Base-by-base conservation (phyloP, 108 stramenopile genomes). In the Craspedostauros australis region DNA sequence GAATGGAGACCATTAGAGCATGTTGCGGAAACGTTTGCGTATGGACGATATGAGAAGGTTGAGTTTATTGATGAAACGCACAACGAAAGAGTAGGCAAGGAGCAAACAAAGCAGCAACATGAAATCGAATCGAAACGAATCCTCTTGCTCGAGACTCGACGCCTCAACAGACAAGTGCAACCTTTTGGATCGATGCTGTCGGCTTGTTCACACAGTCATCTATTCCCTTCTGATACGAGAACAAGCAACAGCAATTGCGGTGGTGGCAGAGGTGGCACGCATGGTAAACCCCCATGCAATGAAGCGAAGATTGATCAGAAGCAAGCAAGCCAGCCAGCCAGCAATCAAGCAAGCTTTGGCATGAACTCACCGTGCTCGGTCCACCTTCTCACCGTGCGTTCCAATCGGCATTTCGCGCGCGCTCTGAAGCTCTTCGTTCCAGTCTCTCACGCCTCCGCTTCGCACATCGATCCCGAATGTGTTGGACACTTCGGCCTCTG, bases 351-450 rank as follows among this genome's bases (percentile, higher is more conserved):
- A n/a, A n/a, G n/a, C n/a, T n/a, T n/a, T 4, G 19, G 5, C 24
- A 7, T 26, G 19, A 25, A 40, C 76, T 49, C 20, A 76, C 66
- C 77, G 77, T 20, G 84, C 86, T 25, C 94, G 77, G 40, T 91
- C 84, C 33, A 91, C 65, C 20, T 88, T 60, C 52, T 95, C 82
- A 19, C 44, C 66, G 11, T 91, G 49, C 12, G 62, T 82, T 22
- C 50, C 60, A 11, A 56, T 77, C 18, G 85, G 76, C 77, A 96
- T 76, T 62, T 95, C 93, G 31, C 91, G 58, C 7, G 85, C 82
- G 47, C 68, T 54, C 62, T 96, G 96, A 11, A 92, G 68, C 61
- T 97, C 96, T 46, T 97, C 96, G 50, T 97, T 96, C 96, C 96
- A 98, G 60, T 98, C 96, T 26, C 94, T 64, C 29, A 75, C 40